Evolutionary conservation across 2,329 filamentous ascomycete genomes (phyloP), one percentile per base, ranked within the genome.

Genomic region (Paecilomyces fulvus): DNA sequence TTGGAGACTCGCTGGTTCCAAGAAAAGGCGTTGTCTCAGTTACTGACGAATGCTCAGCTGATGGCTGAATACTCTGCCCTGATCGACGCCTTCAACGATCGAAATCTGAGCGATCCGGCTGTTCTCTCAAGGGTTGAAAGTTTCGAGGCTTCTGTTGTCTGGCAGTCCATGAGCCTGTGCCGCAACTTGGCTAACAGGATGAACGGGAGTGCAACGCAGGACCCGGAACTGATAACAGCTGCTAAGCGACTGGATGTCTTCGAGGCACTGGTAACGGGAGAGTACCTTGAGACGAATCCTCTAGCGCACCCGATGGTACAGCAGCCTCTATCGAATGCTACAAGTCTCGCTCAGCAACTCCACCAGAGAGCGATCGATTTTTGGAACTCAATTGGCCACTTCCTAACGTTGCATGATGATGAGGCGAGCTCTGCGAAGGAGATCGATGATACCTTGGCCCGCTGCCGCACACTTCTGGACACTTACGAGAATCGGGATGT

Each of bases 401-500:
- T 89, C 66, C 79, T 89, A 28, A 83, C 85, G 43, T 75, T 85
- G 20, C 82, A 85, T 60, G 83, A 88, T 58, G 80, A 85, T 37
- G 76, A 80, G 51, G 75, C 80, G 5, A 72, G 73, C 58, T 71
- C 65, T 57, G 75, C 74, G 57, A 83, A 80, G 63, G 78, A 81
- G 55, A 82, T 90, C 33, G 86, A 91, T 54, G 80, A 84, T 25
- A 81, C 83, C 1, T 76, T 96, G 30, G 73, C 72, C 3, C 80
- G 80, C 53, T 83, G 90, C 70, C 85, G 90, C 30, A 80, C 80
- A 56, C 79, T 92, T 21, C 79, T 96, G 11, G 88, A 90, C 63
- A 87, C 87, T 51, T 83, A 87, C 23, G 92, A 96, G 74, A 94
- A 92, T 65, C 85, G 92, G 54, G 91, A 96, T 69, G 87, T 96